Evolutionary conservation across 176 grass and related monocot species (phyloP).

Genomic region (Chloris gayana): DNA sequence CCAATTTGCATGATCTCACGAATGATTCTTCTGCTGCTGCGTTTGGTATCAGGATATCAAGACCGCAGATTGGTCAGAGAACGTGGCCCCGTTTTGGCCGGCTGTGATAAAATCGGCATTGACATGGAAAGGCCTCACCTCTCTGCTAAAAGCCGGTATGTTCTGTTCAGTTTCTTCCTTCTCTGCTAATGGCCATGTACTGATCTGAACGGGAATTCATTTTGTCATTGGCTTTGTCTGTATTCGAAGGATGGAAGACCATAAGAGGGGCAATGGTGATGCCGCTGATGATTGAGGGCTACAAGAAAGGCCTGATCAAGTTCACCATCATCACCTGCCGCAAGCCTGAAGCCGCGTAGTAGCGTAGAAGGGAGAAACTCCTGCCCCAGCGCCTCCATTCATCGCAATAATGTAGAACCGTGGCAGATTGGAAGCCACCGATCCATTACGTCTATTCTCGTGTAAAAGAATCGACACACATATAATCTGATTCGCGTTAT

Average conservation of each 20-base stretch:
- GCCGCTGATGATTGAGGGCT: conserved; percentile 95
- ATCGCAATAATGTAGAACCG: not conserved
- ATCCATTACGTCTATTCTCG: not conserved
- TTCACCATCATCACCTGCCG: conserved; percentile 86
- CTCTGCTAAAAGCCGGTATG: conserved; percentile 70
- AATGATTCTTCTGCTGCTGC: not conserved
- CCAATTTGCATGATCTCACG: conserved; percentile 15
- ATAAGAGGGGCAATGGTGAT: conserved; percentile 89
- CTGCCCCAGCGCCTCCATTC: too few species aligned
- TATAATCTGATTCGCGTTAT: not conserved
- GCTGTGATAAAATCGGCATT: conserved; percentile 86
- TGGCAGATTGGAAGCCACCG: not conserved
- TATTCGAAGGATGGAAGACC: conserved; percentile 89
- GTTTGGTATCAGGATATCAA: conserved; percentile 72
- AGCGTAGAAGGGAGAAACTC: not conserved
- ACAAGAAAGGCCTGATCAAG: conserved; percentile 92
- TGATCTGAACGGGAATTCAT: not conserved
- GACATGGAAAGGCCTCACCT: conserved; percentile 86
- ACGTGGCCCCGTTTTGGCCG: conserved; percentile 97
- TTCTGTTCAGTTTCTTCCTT: not conserved
- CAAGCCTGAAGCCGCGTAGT: conserved; percentile 52
- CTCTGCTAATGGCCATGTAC: not conserved
- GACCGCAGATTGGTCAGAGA: conserved; percentile 87
- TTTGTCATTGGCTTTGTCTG: not conserved
- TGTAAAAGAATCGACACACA: not conserved